Percentiles rank a stretch among this genome's conserved stretches.
phyloP scores from a whole-genome alignment of 2,329 filamentous ascomycete genomes.

The Neonectria faginata region DNA sequence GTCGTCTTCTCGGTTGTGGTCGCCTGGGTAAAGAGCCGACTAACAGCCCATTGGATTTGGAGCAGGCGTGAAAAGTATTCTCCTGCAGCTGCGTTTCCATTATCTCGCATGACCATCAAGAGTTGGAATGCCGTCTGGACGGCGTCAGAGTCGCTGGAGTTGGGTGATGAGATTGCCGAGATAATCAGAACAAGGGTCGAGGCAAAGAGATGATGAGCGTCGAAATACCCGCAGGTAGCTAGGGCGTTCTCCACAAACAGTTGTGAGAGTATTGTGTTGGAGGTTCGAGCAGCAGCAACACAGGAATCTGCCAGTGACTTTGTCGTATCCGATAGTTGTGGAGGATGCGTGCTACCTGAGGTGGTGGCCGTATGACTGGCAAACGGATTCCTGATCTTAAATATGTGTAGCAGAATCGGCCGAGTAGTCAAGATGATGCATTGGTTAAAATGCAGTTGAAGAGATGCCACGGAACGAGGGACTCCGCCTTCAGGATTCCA shows the following conservation, averaged over 20 bases:
- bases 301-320: slow-evolving; percentile 31
- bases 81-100: slow-evolving; percentile 25
- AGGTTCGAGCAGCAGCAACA: slow-evolving; percentile 28
- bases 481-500: slow-evolving; percentile 23
- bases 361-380: not conserved
- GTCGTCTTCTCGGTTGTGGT: slow-evolving; percentile 1
- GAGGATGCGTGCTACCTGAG: not conserved
- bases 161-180: slow-evolving; percentile 30
- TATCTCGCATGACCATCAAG: slow-evolving; percentile 29
- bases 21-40: slow-evolving; percentile 21
- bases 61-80: slow-evolving; percentile 27
- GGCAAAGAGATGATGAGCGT: slow-evolving; percentile 30
- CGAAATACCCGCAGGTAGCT: slow-evolving; percentile 32
- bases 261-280: slow-evolving; percentile 28
- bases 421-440: slow-evolving; percentile 33
- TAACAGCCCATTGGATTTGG: slow-evolving; percentile 30
- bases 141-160: slow-evolving; percentile 31
- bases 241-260: slow-evolving; percentile 29
- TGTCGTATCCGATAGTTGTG: slow-evolving; percentile 27
- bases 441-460: slow-evolving; percentile 31
- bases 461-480: slow-evolving; percentile 28
- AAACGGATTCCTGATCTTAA: slow-evolving; percentile 28
- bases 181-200: slow-evolving; percentile 32
- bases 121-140: slow-evolving; percentile 33
- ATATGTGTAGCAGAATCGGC: slow-evolving; percentile 29